phyloP scores from a whole-genome alignment of 768 basidiomycete species.

The Russula foetens region DNA sequence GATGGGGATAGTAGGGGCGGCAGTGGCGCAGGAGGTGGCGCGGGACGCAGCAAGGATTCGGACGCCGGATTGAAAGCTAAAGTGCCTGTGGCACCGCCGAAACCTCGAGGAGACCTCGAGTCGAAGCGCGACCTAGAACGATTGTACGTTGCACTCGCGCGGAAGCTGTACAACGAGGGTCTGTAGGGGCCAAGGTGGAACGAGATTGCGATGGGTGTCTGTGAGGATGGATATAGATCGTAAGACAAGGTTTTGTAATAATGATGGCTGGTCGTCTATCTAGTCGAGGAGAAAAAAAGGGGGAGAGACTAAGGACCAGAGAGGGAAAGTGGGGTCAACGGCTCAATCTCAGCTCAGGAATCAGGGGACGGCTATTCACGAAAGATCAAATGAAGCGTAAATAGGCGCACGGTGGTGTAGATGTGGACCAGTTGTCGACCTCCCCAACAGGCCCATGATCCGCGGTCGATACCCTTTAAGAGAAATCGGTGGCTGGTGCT shows the following conservation, averaged over 20 bases:
- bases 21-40: constrained; percentile 1
- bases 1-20: background rate
- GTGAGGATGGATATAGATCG: background rate
- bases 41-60: background rate
- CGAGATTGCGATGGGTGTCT: background rate
- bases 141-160: constrained; percentile 82
- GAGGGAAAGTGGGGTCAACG: background rate
- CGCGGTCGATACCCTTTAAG: too few species aligned
- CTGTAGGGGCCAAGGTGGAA: constrained; percentile 39
- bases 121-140: constrained; percentile 74
- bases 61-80: background rate
- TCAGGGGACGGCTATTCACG: too few species aligned
- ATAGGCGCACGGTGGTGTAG: background rate
- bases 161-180: constrained; percentile 91
- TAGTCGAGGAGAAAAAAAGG: background rate
- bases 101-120: constrained; percentile 42
- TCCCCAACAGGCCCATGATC: too few species aligned
- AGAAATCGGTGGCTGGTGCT: too few species aligned
- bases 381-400: background rate
- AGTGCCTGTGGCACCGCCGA: constrained; percentile 23
- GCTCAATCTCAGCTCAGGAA: background rate
- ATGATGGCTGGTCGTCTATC: too few species aligned
- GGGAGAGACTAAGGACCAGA: background rate
- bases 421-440: too few species aligned
- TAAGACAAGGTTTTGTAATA: too few species aligned